Evolutionary conservation across 176 grass and related monocot species (phyloP), one percentile per base, ranked within the genome.

Genomic region (Melocanna baccifera): DNA sequence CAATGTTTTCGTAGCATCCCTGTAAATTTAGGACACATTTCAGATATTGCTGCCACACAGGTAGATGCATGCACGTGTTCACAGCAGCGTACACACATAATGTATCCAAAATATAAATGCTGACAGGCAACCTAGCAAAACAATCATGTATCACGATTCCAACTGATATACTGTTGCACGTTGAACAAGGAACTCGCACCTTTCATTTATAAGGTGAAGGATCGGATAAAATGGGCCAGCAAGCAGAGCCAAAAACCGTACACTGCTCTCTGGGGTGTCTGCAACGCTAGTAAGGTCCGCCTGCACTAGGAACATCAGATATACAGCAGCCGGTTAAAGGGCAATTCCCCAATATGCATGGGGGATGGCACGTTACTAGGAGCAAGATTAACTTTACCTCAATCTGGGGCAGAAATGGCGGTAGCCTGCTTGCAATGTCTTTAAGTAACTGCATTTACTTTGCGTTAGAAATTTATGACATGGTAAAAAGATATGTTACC

Each of bases 181-280:
- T 62, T 71, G 29, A 79, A 71, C n/a, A 62, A 73, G 34, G 18
- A 83, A 79, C 5, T 3, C 63, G 13, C 25, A 98, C 95, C 95
- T 98, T 89, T 98, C 91, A 65, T 88, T 93, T 88, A 91, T 81
- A 88, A 98, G 92, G 70, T 75, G 87, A 40, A 98, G 91, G 75
- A 98, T 90, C 4, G 95, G 92, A 82, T 91, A 98, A 80, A 98
- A 94, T 83, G 95, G 95, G 12, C 95, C 95, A 86, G 91, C 92
- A 84, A 98, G 92, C 83, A 94, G 87, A 73, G 91, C 92, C 75
- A 98, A 86, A 84, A 98, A 94, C 1, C 67, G 86, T 51, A 93
- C 82, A 40, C 80, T 94, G 80, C 59, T 90, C 67, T 98, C 92
- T 45, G 90, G 89, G 65, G 83, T 82, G 69, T 94, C 95, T 40